Base-by-base conservation (phyloP, 2,329 filamentous ascomycete genomes). In the Aspergillus sp. region DNA sequence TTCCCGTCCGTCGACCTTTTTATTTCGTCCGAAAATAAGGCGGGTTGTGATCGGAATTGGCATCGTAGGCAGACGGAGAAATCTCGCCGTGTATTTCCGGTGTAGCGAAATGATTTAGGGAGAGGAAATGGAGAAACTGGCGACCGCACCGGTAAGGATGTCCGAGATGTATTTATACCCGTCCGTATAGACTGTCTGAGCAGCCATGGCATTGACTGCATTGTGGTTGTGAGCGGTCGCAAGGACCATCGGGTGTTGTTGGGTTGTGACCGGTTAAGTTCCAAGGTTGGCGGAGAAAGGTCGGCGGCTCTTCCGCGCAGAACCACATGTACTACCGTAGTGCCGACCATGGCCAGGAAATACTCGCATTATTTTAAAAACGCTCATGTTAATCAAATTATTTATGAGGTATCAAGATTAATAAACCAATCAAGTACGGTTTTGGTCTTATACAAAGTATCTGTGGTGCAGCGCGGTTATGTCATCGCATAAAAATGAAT, bases 11-110 rank as follows among this genome's bases (percentile, higher is more conserved):
- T 24, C 12, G 46, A 19, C 40, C 46, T 55, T 27, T 23, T 51
- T 33, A 61, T 63, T 37, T 69, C 70, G 23, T 64, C 56, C 17
- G 60, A 57, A 2, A 70, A 72, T 17, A 68, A 70, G 23, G 57
- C 49, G 9, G 63, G 62, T n/a, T 70, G 70, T 37, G 58, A 66
- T 47, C 73, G 74, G 55, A 75, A 75, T 57, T 72, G 76, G 43
- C 77, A 79, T 73, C 73, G 74, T 61, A 77, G 52, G 62, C 78
- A 80, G 56, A 72, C 71, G 54, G 76, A 75, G 66, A 74, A 73
- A 45, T 52, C 61, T 62, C 70, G 67, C 56, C 62, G 57, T 56
- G 65, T 53, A 56, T 63, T 63, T 56, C 57, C 58, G 56, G 52
- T 51, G 53, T 59, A 57, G 55, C 63, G 49, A 62, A 68, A 59